These are phyloP conservation scores for Cladophialophora immunda DNA, from an alignment of 2,329 filamentous ascomycete species.

Conservation along the genomic window DNA sequence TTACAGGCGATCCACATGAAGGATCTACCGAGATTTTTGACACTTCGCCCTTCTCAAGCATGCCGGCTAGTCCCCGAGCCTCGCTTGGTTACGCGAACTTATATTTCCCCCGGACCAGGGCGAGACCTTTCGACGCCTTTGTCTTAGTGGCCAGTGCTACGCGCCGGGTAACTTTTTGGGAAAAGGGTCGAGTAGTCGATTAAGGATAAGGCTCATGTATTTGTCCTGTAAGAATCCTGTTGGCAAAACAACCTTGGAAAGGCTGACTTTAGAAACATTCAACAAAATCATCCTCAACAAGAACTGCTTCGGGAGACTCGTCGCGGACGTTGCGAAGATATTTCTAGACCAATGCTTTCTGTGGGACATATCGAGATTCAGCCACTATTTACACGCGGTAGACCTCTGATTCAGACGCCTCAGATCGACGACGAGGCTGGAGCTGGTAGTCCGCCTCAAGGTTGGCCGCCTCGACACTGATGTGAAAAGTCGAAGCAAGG, in stretches of 20 bases:
- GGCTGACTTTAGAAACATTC: background rate
- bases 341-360: background rate
- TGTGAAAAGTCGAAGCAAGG: slow-evolving; percentile 31
- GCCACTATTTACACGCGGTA: slow-evolving; percentile 5
- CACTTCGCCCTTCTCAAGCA: background rate
- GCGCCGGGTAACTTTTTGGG: background rate
- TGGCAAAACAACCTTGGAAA: background rate
- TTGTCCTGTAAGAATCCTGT: background rate
- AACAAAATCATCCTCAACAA: background rate
- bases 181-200: background rate
- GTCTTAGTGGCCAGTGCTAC: background rate
- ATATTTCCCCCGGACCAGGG: background rate
- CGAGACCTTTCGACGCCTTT: background rate
- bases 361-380: background rate
- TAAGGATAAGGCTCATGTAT: background rate
- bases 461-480: slow-evolving; percentile 25
- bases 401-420: slow-evolving; percentile 15
- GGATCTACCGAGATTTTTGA: background rate
- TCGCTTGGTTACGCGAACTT: slow-evolving; percentile 3
- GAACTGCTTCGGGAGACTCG: background rate
- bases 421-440: slow-evolving; percentile 16
- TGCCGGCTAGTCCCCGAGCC: background rate
- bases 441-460: slow-evolving; percentile 19
- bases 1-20: background rate
- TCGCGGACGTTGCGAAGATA: background rate